Base-by-base conservation (phyloP, 2,329 filamentous ascomycete genomes). In the Aspergillus costaricaensis region DNA sequence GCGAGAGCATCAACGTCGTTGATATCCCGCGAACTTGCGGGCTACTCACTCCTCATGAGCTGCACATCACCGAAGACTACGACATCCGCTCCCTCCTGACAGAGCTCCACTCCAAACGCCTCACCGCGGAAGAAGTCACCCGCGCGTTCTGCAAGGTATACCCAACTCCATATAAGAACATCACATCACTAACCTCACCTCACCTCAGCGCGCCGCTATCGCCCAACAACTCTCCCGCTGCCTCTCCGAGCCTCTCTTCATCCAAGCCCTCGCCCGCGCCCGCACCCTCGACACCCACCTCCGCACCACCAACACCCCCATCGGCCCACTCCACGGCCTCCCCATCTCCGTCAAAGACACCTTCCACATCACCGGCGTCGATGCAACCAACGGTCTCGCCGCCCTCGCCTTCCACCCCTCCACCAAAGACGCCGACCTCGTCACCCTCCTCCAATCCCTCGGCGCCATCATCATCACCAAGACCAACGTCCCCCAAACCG, bases 381-480 rank as follows among this genome's bases (percentile, higher is more conserved):
- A 86, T 60, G 80, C 79, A 27, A 82, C 79, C 1, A 80, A 85
- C 4, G 85, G 85, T 1, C 81, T 92, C 62, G 83, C 83, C 0
- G 82, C 83, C 0, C 82, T 88, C 59, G 85, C 88, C 3, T 81
- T 82, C 41, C 79, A 87, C 49, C 86, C 88, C 0, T 86, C 83
- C 14, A 72, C 74, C 32, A 73, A 80, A 62, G 84, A 89, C 70
- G 81, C 85, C 0, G 80, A 82, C 0, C 76, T 90, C 6, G 83
- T 89, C 0, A 79, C 84, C 8, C 76, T 89, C 1, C 73, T 91
- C 4, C 75, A 84, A 25, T 78, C 80, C 17, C 79, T 86, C 0
- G 89, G 89, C 1, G 88, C 88, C 1, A 80, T 91, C 0, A 75
- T 88, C n/a, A 88, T 90, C 65, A 82, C 85, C 65, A 91, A 91